Evolutionary conservation across 73 alveolate genomes (phyloP).

Genomic region (Paramecium octaurelia): DNA sequence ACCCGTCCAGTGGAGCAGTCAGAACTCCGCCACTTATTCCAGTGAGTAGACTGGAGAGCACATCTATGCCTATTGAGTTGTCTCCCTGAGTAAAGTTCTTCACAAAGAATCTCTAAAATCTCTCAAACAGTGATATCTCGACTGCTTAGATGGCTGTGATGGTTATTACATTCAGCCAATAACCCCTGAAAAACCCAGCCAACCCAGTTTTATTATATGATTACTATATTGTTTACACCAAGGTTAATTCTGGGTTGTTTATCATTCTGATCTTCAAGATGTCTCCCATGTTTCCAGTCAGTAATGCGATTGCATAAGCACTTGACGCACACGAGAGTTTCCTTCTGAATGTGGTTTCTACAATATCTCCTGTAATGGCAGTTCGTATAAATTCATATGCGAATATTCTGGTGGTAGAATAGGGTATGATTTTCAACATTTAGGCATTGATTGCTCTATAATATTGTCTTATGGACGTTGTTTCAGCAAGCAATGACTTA

Average conservation of each 20-base stretch:
- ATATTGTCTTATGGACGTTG: not conserved
- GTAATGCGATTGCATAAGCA: conserved; percentile 58
- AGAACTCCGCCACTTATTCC: not conserved
- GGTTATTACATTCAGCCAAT: not conserved
- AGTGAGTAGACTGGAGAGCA: not conserved
- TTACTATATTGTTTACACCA: conserved; percentile 29
- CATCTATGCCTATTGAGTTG: not conserved
- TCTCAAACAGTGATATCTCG: not conserved
- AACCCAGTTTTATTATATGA: conserved; percentile 15
- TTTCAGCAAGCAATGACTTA: not conserved
- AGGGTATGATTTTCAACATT: conserved; percentile 51
- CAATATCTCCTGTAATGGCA: conserved; percentile 22
- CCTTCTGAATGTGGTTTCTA: conserved; percentile 17
- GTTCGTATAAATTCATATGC: conserved; percentile 53
- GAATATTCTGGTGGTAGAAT: conserved; percentile 54
- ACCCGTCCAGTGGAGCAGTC: not conserved
- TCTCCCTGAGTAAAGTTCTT: not conserved
- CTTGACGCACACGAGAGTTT: conserved; percentile 48
- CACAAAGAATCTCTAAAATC: not conserved
- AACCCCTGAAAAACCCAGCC: not conserved
- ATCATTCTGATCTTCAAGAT: conserved; percentile 58
- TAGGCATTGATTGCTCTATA: conserved; percentile 63
- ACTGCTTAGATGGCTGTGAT: not conserved
- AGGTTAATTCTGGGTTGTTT: conserved; percentile 40
- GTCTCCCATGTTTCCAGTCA: conserved; percentile 65